These are phyloP conservation scores for Medicago arabica DNA, from an alignment of 306 rosid species.

Conservation along the genomic window DNA sequence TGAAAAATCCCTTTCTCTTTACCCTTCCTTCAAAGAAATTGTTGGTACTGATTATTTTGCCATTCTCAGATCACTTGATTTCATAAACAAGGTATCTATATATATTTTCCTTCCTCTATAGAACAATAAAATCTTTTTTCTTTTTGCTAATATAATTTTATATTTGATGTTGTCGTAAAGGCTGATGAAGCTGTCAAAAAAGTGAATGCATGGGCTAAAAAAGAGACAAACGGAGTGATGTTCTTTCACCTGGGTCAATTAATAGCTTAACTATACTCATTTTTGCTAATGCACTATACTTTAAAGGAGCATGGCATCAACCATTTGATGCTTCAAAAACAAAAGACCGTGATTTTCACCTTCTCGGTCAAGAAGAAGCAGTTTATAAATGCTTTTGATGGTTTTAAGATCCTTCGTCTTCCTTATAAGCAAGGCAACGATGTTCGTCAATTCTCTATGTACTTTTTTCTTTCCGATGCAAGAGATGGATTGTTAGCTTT, in stretches of 20 bases:
- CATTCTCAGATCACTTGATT: constrained; percentile 58
- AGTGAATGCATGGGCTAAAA: neutral
- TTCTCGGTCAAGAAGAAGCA: neutral
- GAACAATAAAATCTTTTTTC: no score
- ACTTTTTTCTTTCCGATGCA: neutral
- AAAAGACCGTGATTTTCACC: neutral
- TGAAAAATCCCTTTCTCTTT: neutral
- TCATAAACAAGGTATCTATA: constrained; percentile 57
- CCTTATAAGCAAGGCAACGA: neutral
- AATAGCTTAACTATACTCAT: neutral
- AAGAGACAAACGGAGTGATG: neutral
- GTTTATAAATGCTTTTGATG: neutral
- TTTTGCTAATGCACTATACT: neutral
- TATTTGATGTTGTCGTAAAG: no score
- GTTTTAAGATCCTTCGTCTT: neutral
- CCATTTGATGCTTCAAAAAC: neutral
- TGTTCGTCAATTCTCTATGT: neutral
- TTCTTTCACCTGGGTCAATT: neutral
- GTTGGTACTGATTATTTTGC: constrained; percentile 61
- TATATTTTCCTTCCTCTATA: neutral
- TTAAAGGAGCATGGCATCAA: neutral
- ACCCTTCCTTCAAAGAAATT: constrained; percentile 57
- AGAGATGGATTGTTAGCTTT: neutral
- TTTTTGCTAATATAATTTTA: no score
- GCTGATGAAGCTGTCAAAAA: no score